Conservation (phyloP, 257 asterid species). For the Scutellaria minor region DNA sequence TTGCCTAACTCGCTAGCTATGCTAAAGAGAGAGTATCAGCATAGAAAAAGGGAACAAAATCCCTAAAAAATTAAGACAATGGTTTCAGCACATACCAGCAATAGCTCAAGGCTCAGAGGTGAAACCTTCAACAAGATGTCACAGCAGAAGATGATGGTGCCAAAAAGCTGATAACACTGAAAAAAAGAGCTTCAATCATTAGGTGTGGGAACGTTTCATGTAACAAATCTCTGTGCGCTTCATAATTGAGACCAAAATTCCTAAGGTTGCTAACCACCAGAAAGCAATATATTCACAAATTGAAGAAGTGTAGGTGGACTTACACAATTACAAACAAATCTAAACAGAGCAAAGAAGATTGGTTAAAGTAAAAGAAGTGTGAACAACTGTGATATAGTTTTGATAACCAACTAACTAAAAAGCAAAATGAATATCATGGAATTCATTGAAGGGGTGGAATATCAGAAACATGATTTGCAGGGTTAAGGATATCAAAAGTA, state of each 20-base stretch:
- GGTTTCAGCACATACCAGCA: constrained; percentile 67
- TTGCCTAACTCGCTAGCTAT: constrained; percentile 2
- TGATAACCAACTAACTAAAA: not conserved
- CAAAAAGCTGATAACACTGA: constrained; percentile 65
- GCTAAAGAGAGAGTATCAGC: not conserved
- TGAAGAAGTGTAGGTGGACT: not conserved
- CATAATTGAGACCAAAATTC: not conserved
- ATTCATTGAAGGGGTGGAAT: constrained; percentile 19
- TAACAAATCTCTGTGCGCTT: not conserved
- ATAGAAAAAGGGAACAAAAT: constrained; percentile 20
- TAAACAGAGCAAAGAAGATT: constrained; percentile 3
- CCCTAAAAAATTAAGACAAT: constrained; percentile 16
- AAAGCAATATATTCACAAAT: no score
- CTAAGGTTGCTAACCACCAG: no score
- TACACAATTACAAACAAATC: constrained; percentile 15
- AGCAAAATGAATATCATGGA: constrained; percentile 14
- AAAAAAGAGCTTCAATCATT: constrained; percentile 39
- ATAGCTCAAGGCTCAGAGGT: constrained; percentile 81
- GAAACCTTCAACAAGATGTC: constrained; percentile 79
- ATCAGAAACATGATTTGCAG: constrained; percentile 33
- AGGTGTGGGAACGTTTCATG: constrained; percentile 12
- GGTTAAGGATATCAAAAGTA: constrained; percentile 20
- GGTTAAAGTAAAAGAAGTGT: not conserved
- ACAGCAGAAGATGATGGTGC: constrained; percentile 85
- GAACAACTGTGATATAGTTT: not conserved